Evolutionary conservation across 345 rosid species (phyloP).

Genomic region (Eucalyptus lansdowneana): DNA sequence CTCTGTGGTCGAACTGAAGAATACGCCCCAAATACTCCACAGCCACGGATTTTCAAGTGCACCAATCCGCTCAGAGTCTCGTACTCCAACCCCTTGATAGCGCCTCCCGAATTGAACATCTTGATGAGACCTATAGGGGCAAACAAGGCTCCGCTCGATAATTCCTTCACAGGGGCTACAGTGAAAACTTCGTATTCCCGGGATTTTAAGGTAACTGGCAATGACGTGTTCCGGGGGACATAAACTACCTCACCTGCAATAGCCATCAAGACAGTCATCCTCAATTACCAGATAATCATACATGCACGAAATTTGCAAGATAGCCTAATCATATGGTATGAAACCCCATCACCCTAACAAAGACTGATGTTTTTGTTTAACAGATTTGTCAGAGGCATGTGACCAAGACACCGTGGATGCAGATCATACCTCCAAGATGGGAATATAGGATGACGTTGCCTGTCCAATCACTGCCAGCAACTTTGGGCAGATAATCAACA

Average conservation of each 20-base stretch:
- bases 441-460: conserved; percentile 45
- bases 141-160: conserved; percentile 16
- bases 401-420: background rate
- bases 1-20: conserved; percentile 27
- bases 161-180: conserved; percentile 37
- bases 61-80: conserved; percentile 3
- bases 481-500: conserved; percentile 41
- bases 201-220: conserved; percentile 49
- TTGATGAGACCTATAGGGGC: conserved; percentile 36
- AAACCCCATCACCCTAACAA: background rate
- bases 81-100: conserved; percentile 26
- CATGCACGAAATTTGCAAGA: background rate
- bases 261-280: background rate
- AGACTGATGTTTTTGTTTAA: background rate
- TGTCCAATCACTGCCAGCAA: conserved; percentile 35
- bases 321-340: background rate
- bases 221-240: conserved; percentile 36
- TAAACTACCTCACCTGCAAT: conserved; percentile 44
- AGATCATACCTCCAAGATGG: conserved; percentile 40
- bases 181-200: conserved; percentile 50
- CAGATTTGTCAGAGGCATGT: background rate
- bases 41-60: conserved; percentile 25
- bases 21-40: conserved; percentile 39
- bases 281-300: background rate
- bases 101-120: conserved; percentile 64